phyloP scores from a whole-genome alignment of 345 rosid genomes.

The Dimocarpus longan region DNA sequence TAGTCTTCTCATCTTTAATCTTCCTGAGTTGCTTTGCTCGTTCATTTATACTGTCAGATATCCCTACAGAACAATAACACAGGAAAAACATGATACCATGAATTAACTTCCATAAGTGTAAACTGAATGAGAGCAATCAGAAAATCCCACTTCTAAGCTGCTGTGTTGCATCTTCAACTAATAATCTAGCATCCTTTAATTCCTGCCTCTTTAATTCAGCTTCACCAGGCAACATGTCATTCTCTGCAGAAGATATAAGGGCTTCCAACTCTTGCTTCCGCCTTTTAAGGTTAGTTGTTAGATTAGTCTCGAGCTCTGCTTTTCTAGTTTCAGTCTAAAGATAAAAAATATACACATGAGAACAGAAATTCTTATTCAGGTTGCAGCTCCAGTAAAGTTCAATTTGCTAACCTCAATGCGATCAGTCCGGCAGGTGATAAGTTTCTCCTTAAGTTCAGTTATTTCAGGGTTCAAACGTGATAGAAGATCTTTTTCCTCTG shows the following conservation, averaged over 20 bases:
- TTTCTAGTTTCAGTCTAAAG: constrained; percentile 87
- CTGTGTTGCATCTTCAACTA: constrained; percentile 56
- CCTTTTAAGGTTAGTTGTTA: constrained; percentile 89
- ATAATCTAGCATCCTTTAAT: constrained; percentile 64
- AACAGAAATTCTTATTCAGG: constrained; percentile 3
- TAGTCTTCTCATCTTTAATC: constrained; percentile 68
- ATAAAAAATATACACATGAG: constrained; percentile 23
- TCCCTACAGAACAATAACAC: constrained; percentile 44
- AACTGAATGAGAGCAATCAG: constrained; percentile 10
- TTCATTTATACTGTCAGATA: constrained; percentile 54
- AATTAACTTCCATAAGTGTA: not conserved
- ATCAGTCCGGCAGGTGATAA: constrained; percentile 66
- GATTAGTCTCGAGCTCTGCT: constrained; percentile 92
- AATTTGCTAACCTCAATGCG: constrained; percentile 71
- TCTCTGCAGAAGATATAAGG: constrained; percentile 63
- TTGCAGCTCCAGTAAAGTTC: constrained; percentile 14
- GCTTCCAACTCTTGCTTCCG: constrained; percentile 89
- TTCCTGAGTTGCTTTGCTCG: constrained; percentile 58
- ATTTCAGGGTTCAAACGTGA: constrained; percentile 84
- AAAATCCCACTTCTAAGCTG: constrained; percentile 63
- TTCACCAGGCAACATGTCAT: constrained; percentile 63
- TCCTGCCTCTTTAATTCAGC: constrained; percentile 73
- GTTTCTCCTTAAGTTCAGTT: constrained; percentile 64
- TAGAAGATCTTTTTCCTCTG: constrained; percentile 68
- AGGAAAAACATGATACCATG: constrained; percentile 21